phyloP scores from a whole-genome alignment of 2,329 filamentous ascomycete genomes.

The Aulographum hederae region DNA sequence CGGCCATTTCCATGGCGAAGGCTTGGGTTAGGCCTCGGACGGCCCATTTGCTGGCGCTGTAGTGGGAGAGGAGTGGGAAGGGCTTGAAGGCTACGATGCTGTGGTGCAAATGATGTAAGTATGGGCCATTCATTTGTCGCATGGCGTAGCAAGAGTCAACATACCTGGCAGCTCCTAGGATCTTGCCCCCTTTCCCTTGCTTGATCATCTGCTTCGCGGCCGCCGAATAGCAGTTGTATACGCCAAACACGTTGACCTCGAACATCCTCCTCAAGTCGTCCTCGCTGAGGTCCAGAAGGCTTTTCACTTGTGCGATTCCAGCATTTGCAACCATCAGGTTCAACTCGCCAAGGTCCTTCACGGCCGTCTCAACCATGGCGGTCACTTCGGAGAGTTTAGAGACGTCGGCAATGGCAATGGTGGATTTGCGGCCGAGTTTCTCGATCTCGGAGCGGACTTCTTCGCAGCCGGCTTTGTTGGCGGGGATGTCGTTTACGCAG shows the following conservation, averaged over 20 bases:
- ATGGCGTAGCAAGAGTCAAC: slow-evolving; percentile 4
- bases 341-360: slow-evolving; percentile 33
- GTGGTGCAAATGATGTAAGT: background rate
- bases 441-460: slow-evolving; percentile 35
- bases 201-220: slow-evolving; percentile 47
- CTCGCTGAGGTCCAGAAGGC: slow-evolving; percentile 36
- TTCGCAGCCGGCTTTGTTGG: slow-evolving; percentile 33
- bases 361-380: slow-evolving; percentile 31
- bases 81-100: slow-evolving; percentile 42
- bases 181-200: slow-evolving; percentile 31
- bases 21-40: slow-evolving; percentile 47
- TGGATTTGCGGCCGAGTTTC: slow-evolving; percentile 31
- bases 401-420: slow-evolving; percentile 41
- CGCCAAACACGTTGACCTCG: slow-evolving; percentile 44
- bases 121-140: background rate
- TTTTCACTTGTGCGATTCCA: slow-evolving; percentile 34
- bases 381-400: slow-evolving; percentile 35
- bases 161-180: slow-evolving; percentile 31
- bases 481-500: slow-evolving; percentile 43
- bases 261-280: slow-evolving; percentile 42
- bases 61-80: slow-evolving; percentile 40
- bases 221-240: slow-evolving; percentile 45
- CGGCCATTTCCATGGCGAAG: slow-evolving; percentile 47
- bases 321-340: slow-evolving; percentile 34
- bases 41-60: slow-evolving; percentile 47